Base-by-base conservation (phyloP, 371 early-diverging fungal genomes). In the Rhizopus microsporus region DNA sequence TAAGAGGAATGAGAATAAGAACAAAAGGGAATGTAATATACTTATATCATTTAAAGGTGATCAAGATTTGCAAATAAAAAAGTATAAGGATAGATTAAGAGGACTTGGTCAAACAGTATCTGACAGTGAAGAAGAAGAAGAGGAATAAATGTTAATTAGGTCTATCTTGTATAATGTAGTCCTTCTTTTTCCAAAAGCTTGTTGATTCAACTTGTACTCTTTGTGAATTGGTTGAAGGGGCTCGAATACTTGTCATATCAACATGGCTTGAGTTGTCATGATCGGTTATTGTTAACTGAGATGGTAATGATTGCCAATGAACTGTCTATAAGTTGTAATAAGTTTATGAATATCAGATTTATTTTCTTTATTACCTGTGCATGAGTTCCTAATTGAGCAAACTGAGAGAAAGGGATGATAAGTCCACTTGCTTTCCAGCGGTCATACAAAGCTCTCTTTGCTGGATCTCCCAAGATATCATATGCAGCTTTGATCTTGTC, bases 11-110 rank as follows among this genome's bases (percentile, higher is more conserved):
- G 10, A 42, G 23, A 42, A n/a, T 31, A 8, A 42, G 23, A 42
- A n/a, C 16, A 8, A 10, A 44, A 16, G 1, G 30, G 37, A 4
- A 37, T n/a, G 46, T n/a, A 10, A n/a, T 39, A 30, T 1, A 42
- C 42, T 46, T 29, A n/a, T 34, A 17, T 38, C 38, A 51, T 45
- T 45, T 33, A 10, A 57, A 78, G 78, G 78, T 33, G 94, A 92
- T 46, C 92, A 92, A 72, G 93, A 91, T 61, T 62, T 78, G 31
- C 84, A 84, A 55, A 77, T 82, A 45, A 81, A 85, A 62, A 75
- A 80, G 15, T 79, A 85, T 49, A 81, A 79, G 37, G 74, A 74
- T 44, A 75, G 85, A 60, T 68, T 93, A 65, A 78, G 88, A 49
- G 80, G 72, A 33, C 56, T 82, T 16, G 83, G 83, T 48, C 80